A percentile compares a stretch with the other conserved stretches of the same genome.
These are phyloP conservation scores for Pseudoscleropodium purum DNA, from an alignment of 225 moss, liverwort and hornwort genomes.

Conservation along the genomic window DNA sequence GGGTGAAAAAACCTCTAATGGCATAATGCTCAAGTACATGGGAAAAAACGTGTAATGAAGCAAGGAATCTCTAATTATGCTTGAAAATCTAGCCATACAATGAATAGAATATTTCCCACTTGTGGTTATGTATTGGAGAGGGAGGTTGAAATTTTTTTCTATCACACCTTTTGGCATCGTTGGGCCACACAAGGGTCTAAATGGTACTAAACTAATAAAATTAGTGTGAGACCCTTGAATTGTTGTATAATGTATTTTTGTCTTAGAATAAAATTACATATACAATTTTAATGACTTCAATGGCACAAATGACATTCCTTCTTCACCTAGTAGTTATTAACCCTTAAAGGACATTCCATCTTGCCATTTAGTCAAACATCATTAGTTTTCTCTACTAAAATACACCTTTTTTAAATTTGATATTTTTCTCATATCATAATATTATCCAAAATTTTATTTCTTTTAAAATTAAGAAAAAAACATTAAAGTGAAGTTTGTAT, in stretches of 20 bases:
- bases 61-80: neutral
- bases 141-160: neutral
- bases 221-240: neutral
- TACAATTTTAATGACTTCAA: neutral
- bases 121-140: rapidly evolving
- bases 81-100: rapidly evolving
- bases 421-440: neutral
- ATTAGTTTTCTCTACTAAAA: neutral
- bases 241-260: neutral
- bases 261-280: neutral
- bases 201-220: neutral
- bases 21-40: rapidly evolving
- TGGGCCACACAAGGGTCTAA: neutral
- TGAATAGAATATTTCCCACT: rapidly evolving
- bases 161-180: rapidly evolving
- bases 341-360: rapidly evolving
- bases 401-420: neutral
- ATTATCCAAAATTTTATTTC: neutral
- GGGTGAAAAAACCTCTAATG: too few relatives aligned
- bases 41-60: rapidly evolving
- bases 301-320: neutral
- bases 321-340: neutral
- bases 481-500: too few relatives aligned
- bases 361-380: neutral
- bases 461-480: neutral